Base-by-base conservation (phyloP, 2,329 filamentous ascomycete genomes). In the Fusarium brevicatenulatum region DNA sequence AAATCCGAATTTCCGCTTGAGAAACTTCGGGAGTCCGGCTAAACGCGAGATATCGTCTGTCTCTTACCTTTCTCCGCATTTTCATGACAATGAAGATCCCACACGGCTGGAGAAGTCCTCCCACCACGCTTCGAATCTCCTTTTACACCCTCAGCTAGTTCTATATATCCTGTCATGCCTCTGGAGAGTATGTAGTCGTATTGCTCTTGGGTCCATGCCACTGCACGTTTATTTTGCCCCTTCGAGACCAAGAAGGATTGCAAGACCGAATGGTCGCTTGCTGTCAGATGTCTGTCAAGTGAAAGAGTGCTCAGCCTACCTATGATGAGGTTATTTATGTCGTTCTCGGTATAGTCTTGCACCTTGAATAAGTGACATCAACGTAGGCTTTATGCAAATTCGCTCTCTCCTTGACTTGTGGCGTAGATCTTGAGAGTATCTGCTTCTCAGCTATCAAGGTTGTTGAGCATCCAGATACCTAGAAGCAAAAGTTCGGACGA, bases 381-480 rank as follows among this genome's bases (percentile, higher is more conserved):
- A 16, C 34, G 34, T 4, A 4, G 9, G 15, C 7, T 16, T 36
- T 36, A 4, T 2, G 3, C 7, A 16, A 36, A 36, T 36, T 36
- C 34, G 34, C 3, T 36, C 34, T 36, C 34, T 36, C 1, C 15
- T 36, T 7, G 34, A 36, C 34, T 16, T 36, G 34, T 2, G 7
- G 34, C 34, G 34, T 7, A 16, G 34, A 16, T 16, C 34, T 36
- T 36, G 15, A 16, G 7, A 16, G 34, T 36, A 6, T 5, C 15
- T 36, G 34, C 34, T 16, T 36, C 34, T 36, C 5, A 16, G 34
- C 2, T 6, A 2, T 36, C 13, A 36, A 36, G 34, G 15, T 8
- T 16, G 1, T 16, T 34, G n/a, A 9, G 21, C 39, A 9, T 16
- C 0, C 12, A 13, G 6, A n/a, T 42, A 4, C 0, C 12, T 21